phyloP scores from a whole-genome alignment of 2,329 filamentous ascomycete genomes.

The Fusarium verrucosum region DNA sequence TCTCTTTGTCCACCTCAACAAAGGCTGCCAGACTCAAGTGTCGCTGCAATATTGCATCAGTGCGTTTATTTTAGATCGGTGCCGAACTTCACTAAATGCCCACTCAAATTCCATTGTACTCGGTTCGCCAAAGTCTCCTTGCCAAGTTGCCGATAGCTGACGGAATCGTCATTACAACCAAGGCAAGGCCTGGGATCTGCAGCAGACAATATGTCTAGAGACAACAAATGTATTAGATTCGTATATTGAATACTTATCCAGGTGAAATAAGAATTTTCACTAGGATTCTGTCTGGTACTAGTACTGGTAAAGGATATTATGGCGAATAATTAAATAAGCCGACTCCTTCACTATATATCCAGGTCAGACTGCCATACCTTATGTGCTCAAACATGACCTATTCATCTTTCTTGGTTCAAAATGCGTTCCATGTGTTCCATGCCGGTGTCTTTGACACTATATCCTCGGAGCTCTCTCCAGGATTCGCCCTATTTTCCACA shows the following conservation, averaged over 20 bases:
- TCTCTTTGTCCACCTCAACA: background rate
- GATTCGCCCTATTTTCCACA: constrained; percentile 29
- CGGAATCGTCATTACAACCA: background rate
- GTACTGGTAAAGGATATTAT: too few relatives aligned
- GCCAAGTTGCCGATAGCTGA: background rate
- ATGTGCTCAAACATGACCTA: background rate
- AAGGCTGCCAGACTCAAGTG: background rate
- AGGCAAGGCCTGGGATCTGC: background rate
- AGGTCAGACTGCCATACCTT: background rate
- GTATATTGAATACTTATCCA: too few relatives aligned
- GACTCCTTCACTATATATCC: background rate
- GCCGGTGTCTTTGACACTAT: constrained; percentile 28
- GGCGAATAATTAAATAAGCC: background rate
- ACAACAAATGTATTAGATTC: too few relatives aligned
- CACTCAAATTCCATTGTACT: background rate
- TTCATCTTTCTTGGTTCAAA: constrained; percentile 10
- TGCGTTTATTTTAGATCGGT: background rate
- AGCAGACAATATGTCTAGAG: too few relatives aligned
- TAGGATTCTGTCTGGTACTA: too few relatives aligned
- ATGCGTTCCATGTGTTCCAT: constrained; percentile 32
- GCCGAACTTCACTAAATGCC: background rate
- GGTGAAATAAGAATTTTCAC: too few relatives aligned
- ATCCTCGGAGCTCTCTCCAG: constrained; percentile 17
- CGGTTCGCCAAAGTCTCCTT: background rate
- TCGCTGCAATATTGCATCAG: background rate